phyloP scores from a whole-genome alignment of 495 filamentous ascomycete genomes.

The Staphylotrichum tortipilum region DNA sequence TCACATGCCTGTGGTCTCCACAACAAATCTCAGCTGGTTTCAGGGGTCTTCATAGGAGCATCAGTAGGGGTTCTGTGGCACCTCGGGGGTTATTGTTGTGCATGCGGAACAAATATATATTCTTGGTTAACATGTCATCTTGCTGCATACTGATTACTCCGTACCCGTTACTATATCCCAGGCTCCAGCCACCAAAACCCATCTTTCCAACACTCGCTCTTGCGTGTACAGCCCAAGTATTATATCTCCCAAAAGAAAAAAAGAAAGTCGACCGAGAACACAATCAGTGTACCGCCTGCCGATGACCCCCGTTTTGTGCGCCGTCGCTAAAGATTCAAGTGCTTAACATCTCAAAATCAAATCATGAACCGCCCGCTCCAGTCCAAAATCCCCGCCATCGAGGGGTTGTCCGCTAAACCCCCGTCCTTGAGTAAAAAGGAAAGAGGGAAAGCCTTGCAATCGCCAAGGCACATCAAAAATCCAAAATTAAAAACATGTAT shows the following conservation, averaged over 20 bases:
- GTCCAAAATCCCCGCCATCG: too few relatives aligned
- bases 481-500: background rate
- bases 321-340: conserved; percentile 25
- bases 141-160: too few relatives aligned
- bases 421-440: background rate
- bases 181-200: too few relatives aligned
- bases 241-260: background rate
- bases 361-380: too few relatives aligned
- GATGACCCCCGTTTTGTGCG: conserved; percentile 23
- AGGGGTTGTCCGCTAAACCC: too few relatives aligned
- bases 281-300: background rate
- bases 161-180: background rate
- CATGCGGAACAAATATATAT: background rate
- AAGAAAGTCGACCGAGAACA: background rate
- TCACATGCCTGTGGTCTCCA: too few relatives aligned
- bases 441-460: background rate
- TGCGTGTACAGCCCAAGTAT: background rate
- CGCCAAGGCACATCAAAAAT: background rate
- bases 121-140: too few relatives aligned
- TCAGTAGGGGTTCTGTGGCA: too few relatives aligned
- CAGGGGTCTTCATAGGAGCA: too few relatives aligned
- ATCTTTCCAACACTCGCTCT: background rate
- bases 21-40: too few relatives aligned
- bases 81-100: too few relatives aligned
- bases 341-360: conserved; percentile 4